These are phyloP conservation scores for Serendipita indica DNA, from an alignment of 768 basidiomycete species.

Conservation along the genomic window DNA sequence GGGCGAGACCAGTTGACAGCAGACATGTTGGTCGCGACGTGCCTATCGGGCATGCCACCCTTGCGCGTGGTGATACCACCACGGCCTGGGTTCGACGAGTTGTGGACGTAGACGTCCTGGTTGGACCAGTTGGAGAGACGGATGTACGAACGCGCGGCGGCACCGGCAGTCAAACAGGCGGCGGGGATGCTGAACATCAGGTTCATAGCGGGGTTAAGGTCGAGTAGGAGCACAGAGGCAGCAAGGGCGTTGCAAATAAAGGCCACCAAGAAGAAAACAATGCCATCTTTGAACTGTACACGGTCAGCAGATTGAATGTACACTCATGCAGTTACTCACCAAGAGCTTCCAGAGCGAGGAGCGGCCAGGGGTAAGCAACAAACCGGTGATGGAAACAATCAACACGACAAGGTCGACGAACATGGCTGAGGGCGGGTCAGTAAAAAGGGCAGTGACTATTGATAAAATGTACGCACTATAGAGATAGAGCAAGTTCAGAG, in stretches of 20 bases:
- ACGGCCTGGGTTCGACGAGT: slow-evolving; percentile 3
- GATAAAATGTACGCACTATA: background rate
- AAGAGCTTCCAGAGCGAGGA: slow-evolving; percentile 8
- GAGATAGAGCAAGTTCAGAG: slow-evolving; percentile 2
- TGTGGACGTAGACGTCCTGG: slow-evolving; percentile 4
- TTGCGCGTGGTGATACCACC: background rate
- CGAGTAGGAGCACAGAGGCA: slow-evolving; percentile 49
- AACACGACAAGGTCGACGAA: slow-evolving; percentile 1
- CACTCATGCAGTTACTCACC: too few species aligned
- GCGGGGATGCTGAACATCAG: slow-evolving; percentile 54
- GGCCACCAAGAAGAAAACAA: slow-evolving; percentile 43
- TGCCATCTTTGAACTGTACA: slow-evolving; percentile 61
- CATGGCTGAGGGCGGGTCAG: slow-evolving; percentile 4
- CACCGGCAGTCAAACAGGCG: slow-evolving; percentile 20
- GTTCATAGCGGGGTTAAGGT: slow-evolving; percentile 52
- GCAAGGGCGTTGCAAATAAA: slow-evolving; percentile 32
- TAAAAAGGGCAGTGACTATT: too few species aligned
- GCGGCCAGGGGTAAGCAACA: slow-evolving; percentile 2
- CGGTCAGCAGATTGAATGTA: too few species aligned
- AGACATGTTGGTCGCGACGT: slow-evolving; percentile 2
- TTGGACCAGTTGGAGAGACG: slow-evolving; percentile 6
- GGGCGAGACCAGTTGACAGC: slow-evolving; percentile 9
- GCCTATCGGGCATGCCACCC: background rate
- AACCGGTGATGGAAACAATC: background rate
- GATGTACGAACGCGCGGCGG: slow-evolving; percentile 9